These are phyloP conservation scores for Schoenoplectus tabernaemontani DNA, from an alignment of 202 grass and related monocot species.

Conservation along the genomic window DNA sequence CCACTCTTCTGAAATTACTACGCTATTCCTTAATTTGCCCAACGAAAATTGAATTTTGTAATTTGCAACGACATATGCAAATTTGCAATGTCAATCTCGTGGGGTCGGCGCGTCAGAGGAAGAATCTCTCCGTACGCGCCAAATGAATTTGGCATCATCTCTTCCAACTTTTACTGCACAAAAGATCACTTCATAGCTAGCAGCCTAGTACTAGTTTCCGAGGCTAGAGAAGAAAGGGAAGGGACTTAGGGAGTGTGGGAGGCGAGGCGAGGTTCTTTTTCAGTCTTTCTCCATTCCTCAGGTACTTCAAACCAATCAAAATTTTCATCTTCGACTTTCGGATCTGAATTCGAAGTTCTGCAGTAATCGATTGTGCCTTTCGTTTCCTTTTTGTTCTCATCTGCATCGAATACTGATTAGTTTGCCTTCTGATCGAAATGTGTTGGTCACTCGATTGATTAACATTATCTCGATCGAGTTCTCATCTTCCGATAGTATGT, in stretches of 20 bases:
- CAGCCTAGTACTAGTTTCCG: neutral
- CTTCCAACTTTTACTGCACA: neutral
- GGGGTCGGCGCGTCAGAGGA: too few relatives aligned
- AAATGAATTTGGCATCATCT: neutral
- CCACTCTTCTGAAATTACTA: too few relatives aligned
- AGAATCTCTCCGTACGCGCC: neutral
- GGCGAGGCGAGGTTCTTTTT: neutral
- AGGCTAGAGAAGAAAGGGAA: neutral
- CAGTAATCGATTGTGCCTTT: neutral
- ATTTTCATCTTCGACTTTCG: neutral
- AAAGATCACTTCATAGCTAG: neutral
- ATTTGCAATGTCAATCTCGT: too few relatives aligned
- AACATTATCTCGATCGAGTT: neutral
- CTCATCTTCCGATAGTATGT: neutral
- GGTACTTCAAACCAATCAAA: neutral
- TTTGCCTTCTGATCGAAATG: neutral
- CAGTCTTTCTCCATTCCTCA: neutral
- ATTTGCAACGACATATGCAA: too few relatives aligned
- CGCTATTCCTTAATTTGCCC: too few relatives aligned
- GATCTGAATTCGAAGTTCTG: neutral
- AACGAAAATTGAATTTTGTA: too few relatives aligned
- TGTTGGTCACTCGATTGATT: neutral
- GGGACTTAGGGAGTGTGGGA: neutral
- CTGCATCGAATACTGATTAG: neutral
- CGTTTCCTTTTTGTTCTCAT: neutral